A percentile compares a stretch with the other conserved stretches of the same genome.
Conservation (phyloP, 1,284 basidiomycete species). For the Flammula alnicola region DNA sequence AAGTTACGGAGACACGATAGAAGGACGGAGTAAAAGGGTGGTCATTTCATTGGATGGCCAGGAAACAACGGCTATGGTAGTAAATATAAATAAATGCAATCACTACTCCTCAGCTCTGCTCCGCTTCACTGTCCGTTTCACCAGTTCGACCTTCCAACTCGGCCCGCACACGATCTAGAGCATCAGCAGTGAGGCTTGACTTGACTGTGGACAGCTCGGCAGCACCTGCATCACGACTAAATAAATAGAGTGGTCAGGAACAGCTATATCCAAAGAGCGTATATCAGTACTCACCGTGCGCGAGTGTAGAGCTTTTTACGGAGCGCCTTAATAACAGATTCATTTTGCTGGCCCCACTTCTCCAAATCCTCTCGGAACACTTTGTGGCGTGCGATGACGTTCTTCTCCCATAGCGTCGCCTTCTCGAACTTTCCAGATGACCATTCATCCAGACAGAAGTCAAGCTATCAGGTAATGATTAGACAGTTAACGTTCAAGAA, state of each 20-base stretch:
- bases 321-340: not conserved
- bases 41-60: too few relatives aligned
- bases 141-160: conserved; percentile 12
- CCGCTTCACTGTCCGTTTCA: conserved; percentile 12
- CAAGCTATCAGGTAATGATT: conserved; percentile 10
- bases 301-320: conserved; percentile 10
- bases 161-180: not conserved
- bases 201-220: not conserved
- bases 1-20: too few relatives aligned
- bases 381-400: conserved; percentile 12
- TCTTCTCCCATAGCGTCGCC: conserved; percentile 18
- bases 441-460: conserved; percentile 24
- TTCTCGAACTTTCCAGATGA: conserved; percentile 17
- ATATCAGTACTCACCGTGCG: conserved; percentile 10
- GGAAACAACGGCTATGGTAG: too few relatives aligned
- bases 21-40: too few relatives aligned
- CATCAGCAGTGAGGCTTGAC: not conserved
- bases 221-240: not conserved
- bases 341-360: conserved; percentile 14
- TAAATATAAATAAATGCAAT: too few relatives aligned
- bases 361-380: conserved; percentile 17
- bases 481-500: not conserved
- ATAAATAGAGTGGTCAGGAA: not conserved
- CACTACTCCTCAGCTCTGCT: not conserved
- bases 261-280: not conserved